Evolutionary conservation across 352 stramenopile genomes (phyloP), one percentile per base, ranked within the genome.

Genomic region (Phytophthora niederhauseri): DNA sequence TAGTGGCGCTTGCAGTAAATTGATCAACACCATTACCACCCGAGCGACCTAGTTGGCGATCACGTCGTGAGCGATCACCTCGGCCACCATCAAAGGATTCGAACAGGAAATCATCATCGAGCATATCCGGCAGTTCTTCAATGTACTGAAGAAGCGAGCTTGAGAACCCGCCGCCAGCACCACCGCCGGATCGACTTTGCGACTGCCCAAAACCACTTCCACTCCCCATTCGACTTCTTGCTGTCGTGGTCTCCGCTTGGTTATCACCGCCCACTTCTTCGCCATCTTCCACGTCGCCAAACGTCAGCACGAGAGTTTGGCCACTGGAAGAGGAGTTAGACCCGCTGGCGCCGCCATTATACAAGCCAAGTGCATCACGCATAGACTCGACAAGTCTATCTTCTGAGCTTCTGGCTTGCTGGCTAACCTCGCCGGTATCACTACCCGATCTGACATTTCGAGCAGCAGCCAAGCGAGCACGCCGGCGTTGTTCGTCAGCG

Each of bases 101-200:
- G 31, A 90, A 90, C 12, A 87, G 67, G 20, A 85, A 77, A 34
- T 87, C 74, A 38, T 90, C 81, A 34, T 84, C 78, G 3, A 75
- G 77, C 46, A 75, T 77, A 46, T 88, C 81, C 5, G 81, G 78
- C 4, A 90, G 26, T 31, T 88, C 79, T 64, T 90, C 81, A 61
- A 90, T 83, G 26, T 87, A 88, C 56, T 88, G 79, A 17, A 87
- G 51, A 41, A 90, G 63, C 14, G 73, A 84, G 38, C 61, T 75
- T 46, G 71, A 77, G 41, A 70, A 57, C 55, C 72, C 69, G 26
- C 61, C 70, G 31, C 52, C 31, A 59, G 43, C 61, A 67, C 31
- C 31, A 50, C 50, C 22, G 2, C 55, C 59, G 28, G 53, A 56
- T 52, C 54, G 61, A 22, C 56, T 70, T 68, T 66, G 69, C n/a